Evolutionary conservation across 2,329 filamentous ascomycete genomes (phyloP).

Genomic region (Epichloe gansuensis): DNA sequence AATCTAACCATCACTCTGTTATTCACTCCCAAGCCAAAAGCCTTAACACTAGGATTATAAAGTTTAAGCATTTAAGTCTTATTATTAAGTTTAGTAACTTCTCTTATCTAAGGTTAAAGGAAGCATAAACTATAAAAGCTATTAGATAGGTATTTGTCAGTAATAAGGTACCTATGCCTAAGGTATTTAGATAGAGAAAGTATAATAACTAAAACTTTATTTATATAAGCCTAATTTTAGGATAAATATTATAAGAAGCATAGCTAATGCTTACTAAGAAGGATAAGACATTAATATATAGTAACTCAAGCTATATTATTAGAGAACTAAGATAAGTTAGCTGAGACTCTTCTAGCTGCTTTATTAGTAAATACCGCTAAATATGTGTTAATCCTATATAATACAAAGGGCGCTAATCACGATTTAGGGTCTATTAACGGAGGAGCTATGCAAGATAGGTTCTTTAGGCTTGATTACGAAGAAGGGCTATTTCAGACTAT

Average conservation of each 20-base stretch:
- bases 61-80: background rate
- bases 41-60: too few relatives aligned
- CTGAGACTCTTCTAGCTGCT: background rate
- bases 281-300: conserved; percentile 10
- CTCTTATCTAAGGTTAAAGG: background rate
- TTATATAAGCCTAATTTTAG: conserved; percentile 12
- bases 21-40: too few relatives aligned
- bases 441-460: conserved; percentile 11
- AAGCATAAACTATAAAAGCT: background rate
- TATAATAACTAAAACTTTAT: conserved; percentile 6
- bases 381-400: background rate
- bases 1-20: too few relatives aligned
- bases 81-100: background rate
- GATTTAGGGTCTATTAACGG: conserved; percentile 12
- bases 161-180: background rate
- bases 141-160: background rate
- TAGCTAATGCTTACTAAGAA: conserved; percentile 9
- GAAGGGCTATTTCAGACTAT: conserved; percentile 9
- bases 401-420: conserved; percentile 5
- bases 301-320: conserved; percentile 8
- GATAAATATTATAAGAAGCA: conserved; percentile 10
- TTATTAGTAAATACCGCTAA: background rate
- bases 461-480: conserved; percentile 12
- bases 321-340: background rate
- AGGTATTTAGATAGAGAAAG: background rate